A percentile compares a stretch with the other conserved stretches of the same genome.
Evolutionary conservation across 139 green algal genomes (phyloP).

Genomic region (Pleodorina starrii): DNA sequence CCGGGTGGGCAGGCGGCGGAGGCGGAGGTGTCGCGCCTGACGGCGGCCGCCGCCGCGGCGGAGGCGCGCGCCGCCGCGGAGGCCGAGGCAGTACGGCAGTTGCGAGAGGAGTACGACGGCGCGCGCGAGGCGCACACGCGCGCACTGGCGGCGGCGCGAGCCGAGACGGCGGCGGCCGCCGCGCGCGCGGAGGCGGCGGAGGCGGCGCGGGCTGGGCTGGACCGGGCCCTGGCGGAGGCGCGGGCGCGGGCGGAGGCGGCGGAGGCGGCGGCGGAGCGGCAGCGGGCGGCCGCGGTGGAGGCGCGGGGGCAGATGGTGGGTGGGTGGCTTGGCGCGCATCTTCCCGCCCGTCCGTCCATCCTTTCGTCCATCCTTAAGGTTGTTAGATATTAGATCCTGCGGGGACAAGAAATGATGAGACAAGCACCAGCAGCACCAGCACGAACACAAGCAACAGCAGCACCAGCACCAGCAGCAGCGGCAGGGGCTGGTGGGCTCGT

Average conservation of each 20-base stretch:
- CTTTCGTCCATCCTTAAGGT: no score
- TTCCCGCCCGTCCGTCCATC: no score
- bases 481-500: no score
- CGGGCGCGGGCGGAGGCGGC: background rate
- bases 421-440: no score
- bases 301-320: conserved; percentile 4
- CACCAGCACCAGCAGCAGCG: no score
- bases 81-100: background rate
- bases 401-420: no score
- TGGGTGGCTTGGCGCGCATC: no score
- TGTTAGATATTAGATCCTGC: no score
- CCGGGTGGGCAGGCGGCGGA: background rate
- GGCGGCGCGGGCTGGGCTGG: background rate
- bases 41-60: background rate
- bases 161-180: background rate
- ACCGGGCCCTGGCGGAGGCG: background rate
- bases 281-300: background rate
- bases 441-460: no score
- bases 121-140: background rate
- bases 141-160: background rate
- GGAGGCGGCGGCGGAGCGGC: background rate
- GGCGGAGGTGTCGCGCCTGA: background rate
- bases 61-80: conserved; percentile 5
- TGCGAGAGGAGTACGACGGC: background rate
- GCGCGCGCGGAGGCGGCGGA: conserved; percentile 2